A percentile compares a stretch with the other conserved stretches of the same genome.
Evolutionary conservation across 768 basidiomycete species (phyloP).

Genomic region (Boletus subparvulus): DNA sequence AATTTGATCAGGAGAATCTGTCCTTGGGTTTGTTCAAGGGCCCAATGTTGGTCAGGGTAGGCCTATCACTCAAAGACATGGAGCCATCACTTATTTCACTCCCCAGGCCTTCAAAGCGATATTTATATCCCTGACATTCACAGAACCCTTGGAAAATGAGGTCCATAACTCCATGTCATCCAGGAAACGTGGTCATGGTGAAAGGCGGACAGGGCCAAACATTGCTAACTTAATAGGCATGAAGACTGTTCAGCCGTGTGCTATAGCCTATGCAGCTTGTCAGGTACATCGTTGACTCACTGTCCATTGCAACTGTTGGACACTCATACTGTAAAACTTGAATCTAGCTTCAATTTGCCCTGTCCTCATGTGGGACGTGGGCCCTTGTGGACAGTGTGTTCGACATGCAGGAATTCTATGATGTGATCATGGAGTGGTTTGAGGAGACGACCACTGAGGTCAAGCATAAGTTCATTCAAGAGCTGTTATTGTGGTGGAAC

Average conservation of each 20-base stretch:
- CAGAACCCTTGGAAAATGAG: neutral
- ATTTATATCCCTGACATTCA: neutral
- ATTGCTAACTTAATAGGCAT: neutral
- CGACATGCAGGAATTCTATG: too few species aligned
- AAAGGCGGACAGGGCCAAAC: neutral
- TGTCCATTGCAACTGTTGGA: too few species aligned
- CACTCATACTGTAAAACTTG: too few species aligned
- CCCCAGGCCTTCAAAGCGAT: neutral
- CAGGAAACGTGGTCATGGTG: neutral
- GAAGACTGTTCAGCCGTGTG: too few species aligned
- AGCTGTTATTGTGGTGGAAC: too few species aligned
- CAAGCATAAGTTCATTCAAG: too few species aligned
- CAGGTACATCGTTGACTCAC: too few species aligned
- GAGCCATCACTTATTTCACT: neutral
- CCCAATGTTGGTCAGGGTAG: neutral
- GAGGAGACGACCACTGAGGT: too few species aligned
- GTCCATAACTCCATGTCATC: neutral
- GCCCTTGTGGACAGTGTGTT: too few species aligned
- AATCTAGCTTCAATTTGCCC: too few species aligned
- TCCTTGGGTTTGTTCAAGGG: neutral
- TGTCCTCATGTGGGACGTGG: too few species aligned
- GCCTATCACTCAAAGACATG: neutral
- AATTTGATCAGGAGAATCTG: neutral
- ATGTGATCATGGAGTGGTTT: too few species aligned
- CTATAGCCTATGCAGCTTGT: neutral